A percentile compares a stretch with the other conserved stretches of the same genome.
Evolutionary conservation across 768 basidiomycete species (phyloP).

Genomic region (Auriscalpium microsporum): DNA sequence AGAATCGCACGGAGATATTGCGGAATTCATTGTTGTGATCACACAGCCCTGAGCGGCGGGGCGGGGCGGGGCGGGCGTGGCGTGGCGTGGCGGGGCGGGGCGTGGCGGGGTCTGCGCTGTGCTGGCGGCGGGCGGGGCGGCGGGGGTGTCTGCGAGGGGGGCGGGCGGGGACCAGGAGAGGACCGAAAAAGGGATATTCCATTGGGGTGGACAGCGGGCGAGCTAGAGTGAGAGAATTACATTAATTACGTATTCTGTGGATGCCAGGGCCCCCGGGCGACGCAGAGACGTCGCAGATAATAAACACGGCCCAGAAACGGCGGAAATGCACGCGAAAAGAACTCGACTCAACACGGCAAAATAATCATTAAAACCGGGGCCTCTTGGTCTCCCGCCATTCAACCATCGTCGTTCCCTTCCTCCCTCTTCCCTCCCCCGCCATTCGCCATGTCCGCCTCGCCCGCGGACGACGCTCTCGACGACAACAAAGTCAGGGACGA

Average conservation of each 20-base stretch:
- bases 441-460: slow-evolving; percentile 52
- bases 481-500: slow-evolving; percentile 52
- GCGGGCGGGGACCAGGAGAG: not conserved
- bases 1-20: slow-evolving; percentile 11
- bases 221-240: slow-evolving; percentile 9
- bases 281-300: slow-evolving; percentile 14
- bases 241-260: slow-evolving; percentile 19
- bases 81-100: no score
- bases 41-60: slow-evolving; percentile 1
- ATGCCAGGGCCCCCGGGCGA: slow-evolving; percentile 17
- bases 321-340: slow-evolving; percentile 49
- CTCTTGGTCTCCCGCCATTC: slow-evolving; percentile 32
- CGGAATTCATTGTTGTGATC: slow-evolving; percentile 7
- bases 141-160: not conserved
- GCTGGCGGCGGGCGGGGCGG: not conserved
- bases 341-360: slow-evolving; percentile 40
- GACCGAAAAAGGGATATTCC: slow-evolving; percentile 16
- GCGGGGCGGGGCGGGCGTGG: no score
- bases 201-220: slow-evolving; percentile 11
- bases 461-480: slow-evolving; percentile 42
- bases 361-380: slow-evolving; percentile 62
- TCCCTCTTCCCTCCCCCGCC: slow-evolving; percentile 19
- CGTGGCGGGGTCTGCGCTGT: no score
- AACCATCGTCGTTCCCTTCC: slow-evolving; percentile 25
- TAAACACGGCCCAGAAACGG: slow-evolving; percentile 38